These are phyloP conservation scores for Debaryomyces udenii DNA, from an alignment of 1,139 yeast genomes.

Conservation along the genomic window DNA sequence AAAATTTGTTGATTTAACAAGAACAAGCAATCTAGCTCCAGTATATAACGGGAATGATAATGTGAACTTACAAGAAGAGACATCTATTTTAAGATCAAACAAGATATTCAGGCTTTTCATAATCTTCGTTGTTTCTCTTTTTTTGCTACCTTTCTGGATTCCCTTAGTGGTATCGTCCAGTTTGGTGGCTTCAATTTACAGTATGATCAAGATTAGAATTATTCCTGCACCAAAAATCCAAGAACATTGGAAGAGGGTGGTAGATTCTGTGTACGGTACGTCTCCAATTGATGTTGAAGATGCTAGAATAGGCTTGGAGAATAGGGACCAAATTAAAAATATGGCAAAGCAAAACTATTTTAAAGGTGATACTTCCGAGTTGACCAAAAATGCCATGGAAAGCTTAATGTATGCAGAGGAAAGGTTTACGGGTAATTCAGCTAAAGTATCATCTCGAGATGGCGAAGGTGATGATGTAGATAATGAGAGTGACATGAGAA, in stretches of 20 bases:
- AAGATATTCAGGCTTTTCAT: slow-evolving; percentile 32
- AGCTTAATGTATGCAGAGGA: slow-evolving; percentile 45
- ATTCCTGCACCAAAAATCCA: slow-evolving; percentile 26
- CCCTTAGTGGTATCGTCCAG: slow-evolving; percentile 54
- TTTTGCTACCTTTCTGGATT: slow-evolving; percentile 55
- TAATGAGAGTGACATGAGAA: slow-evolving; percentile 5
- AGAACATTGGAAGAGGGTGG: slow-evolving; percentile 40
- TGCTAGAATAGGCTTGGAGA: slow-evolving; percentile 34
- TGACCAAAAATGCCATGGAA: slow-evolving; percentile 43
- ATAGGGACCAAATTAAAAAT: slow-evolving; percentile 31
- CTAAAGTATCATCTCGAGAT: slow-evolving; percentile 9
- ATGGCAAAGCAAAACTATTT: slow-evolving; percentile 39
- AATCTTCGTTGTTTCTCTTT: slow-evolving; percentile 31
- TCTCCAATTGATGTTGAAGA: slow-evolving; percentile 36
- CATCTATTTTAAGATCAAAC: slow-evolving; percentile 38
- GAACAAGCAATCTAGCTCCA: slow-evolving; percentile 25
- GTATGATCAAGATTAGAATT: slow-evolving; percentile 36
- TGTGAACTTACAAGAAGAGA: slow-evolving; percentile 43
- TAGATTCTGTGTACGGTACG: slow-evolving; percentile 36
- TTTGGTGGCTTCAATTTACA: slow-evolving; percentile 38
- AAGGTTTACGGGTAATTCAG: slow-evolving; percentile 24
- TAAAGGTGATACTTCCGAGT: slow-evolving; percentile 46
- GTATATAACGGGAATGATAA: slow-evolving; percentile 17
- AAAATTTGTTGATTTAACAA: slow-evolving; percentile 55
- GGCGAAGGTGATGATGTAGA: slow-evolving; percentile 19